Evolutionary conservation across 768 basidiomycete genomes (phyloP).

Genomic region (Obba rivulosa): DNA sequence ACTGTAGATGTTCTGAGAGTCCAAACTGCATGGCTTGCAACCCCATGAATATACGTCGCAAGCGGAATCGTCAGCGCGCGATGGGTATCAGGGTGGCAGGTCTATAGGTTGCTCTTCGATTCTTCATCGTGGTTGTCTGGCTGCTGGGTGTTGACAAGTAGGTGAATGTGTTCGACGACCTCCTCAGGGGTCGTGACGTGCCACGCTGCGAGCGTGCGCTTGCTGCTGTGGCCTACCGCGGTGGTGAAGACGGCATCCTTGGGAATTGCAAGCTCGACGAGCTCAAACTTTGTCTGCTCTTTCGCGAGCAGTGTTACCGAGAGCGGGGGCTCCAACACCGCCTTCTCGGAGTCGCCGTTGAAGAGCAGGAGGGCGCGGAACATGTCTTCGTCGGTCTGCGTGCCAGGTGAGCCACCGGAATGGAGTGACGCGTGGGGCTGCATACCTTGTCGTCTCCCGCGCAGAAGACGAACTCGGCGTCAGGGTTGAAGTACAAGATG

Average conservation of each 20-base stretch:
- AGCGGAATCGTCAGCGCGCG: background rate
- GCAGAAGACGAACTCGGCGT: conserved; percentile 94
- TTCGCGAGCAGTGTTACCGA: conserved; percentile 36
- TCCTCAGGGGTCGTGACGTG: conserved; percentile 88
- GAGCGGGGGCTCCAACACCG: conserved; percentile 48
- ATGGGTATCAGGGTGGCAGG: no score
- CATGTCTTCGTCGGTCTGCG: conserved; percentile 98
- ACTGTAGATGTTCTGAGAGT: no score
- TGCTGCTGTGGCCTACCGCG: conserved; percentile 85
- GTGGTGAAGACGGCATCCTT: conserved; percentile 83
- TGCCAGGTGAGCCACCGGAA: background rate
- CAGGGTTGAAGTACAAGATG: conserved; percentile 87
- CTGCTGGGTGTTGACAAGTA: conserved; percentile 43
- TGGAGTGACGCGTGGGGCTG: background rate
- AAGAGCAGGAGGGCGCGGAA: conserved; percentile 83
- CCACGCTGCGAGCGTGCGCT: conserved; percentile 88
- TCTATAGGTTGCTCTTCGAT: conserved; percentile 15
- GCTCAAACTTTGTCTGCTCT: conserved; percentile 27
- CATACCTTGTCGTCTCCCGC: conserved; percentile 95
- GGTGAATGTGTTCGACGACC: conserved; percentile 75
- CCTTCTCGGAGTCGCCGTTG: conserved; percentile 22
- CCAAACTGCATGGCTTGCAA: no score
- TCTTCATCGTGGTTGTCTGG: conserved; percentile 3
- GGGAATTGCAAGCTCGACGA: conserved; percentile 56
- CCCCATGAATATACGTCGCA: background rate